These are phyloP conservation scores for Solanum phureja DNA, from an alignment of 257 asterid species.

Conservation along the genomic window DNA sequence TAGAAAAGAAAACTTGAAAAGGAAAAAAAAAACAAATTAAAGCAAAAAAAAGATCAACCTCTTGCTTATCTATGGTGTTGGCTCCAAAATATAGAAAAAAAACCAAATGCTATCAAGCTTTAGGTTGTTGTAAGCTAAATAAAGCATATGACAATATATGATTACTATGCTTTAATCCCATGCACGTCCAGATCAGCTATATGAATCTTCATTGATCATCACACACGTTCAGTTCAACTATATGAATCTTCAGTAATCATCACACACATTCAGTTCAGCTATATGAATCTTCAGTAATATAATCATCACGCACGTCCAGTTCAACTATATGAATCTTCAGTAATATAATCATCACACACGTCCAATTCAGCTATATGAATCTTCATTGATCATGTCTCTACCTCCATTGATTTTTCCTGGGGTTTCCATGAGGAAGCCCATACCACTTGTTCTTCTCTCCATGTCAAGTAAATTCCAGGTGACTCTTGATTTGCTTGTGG, in stretches of 20 bases:
- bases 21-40: neutral
- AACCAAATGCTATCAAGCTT: neutral
- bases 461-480: conserved; percentile 51
- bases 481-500: conserved; percentile 16
- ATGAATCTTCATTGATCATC: neutral
- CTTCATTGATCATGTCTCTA: neutral
- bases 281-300: neutral
- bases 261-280: neutral
- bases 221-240: neutral
- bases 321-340: neutral
- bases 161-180: neutral
- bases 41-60: neutral
- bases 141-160: neutral
- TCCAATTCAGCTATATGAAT: neutral
- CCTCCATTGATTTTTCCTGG: neutral
- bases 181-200: neutral
- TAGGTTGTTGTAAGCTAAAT: neutral
- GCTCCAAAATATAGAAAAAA: conserved; percentile 6
- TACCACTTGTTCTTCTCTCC: conserved; percentile 78
- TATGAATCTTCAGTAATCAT: neutral
- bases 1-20: neutral
- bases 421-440: conserved; percentile 96
- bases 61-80: neutral
- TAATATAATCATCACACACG: neutral
- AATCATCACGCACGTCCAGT: neutral